phyloP scores from a whole-genome alignment of 192 early-diverging fungal genomes.

The Piromyces finnis region DNA sequence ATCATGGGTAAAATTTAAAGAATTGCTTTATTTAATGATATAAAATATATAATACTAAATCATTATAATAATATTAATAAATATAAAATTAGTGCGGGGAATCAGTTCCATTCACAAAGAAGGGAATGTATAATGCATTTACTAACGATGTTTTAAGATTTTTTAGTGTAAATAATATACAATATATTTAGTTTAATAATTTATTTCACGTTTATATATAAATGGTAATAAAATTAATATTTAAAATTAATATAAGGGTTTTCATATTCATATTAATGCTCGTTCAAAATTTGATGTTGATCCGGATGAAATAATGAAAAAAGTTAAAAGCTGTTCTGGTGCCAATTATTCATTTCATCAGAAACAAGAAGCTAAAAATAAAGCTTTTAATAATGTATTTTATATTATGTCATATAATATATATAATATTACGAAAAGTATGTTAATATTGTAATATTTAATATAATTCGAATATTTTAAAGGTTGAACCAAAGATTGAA shows the following conservation, averaged over 20 bases:
- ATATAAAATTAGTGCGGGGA: slow-evolving; percentile 57
- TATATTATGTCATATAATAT: no score
- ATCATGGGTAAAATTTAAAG: slow-evolving; percentile 45
- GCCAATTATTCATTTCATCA: slow-evolving; percentile 77
- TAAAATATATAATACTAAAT: no score
- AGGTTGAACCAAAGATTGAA: not conserved
- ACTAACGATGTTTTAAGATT: slow-evolving; percentile 62
- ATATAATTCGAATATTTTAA: not conserved
- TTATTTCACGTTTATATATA: no score
- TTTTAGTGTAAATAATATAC: slow-evolving; percentile 52
- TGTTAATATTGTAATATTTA: not conserved
- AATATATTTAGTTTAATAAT: no score
- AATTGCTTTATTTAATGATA: no score
- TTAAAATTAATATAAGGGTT: no score
- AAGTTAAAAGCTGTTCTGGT: slow-evolving; percentile 63
- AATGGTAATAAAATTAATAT: no score
- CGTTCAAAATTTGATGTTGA: slow-evolving; percentile 63
- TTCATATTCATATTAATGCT: slow-evolving; percentile 75
- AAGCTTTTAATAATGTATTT: not conserved
- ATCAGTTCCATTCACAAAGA: slow-evolving; percentile 77
- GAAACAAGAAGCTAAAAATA: slow-evolving; percentile 2
- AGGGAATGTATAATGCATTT: slow-evolving; percentile 72
- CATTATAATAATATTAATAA: no score
- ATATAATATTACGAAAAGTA: no score
- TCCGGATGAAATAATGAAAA: slow-evolving; percentile 67